Conservation (phyloP, 257 asterid species). For the Jaltomata sinuosa region DNA sequence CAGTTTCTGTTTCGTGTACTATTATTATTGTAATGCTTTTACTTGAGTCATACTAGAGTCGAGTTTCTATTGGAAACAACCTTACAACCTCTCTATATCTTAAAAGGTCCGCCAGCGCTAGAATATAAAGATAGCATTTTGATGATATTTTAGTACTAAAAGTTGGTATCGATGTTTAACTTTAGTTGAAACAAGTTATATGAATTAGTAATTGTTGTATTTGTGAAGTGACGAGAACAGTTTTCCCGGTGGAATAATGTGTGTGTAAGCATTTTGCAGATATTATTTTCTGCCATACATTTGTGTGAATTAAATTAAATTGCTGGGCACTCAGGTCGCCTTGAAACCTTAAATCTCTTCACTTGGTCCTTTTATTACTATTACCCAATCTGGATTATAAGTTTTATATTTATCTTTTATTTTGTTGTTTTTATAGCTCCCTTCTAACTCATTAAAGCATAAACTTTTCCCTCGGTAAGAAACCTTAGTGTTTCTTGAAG, state of each 20-base stretch:
- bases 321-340: background rate
- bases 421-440: too few relatives aligned
- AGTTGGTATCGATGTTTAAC: background rate
- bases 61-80: too few relatives aligned
- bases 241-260: too few relatives aligned
- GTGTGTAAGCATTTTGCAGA: too few relatives aligned
- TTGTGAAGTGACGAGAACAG: too few relatives aligned
- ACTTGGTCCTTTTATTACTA: background rate
- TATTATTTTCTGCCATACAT: background rate
- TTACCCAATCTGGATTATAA: background rate
- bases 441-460: background rate
- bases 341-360: background rate
- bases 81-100: too few relatives aligned
- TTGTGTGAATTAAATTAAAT: background rate
- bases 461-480: background rate
- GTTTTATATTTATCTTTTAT: background rate
- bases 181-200: background rate
- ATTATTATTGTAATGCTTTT: too few relatives aligned
- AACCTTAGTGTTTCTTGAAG: background rate
- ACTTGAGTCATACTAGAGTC: too few relatives aligned
- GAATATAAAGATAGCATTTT: too few relatives aligned
- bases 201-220: background rate
- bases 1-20: too few relatives aligned
- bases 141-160: too few relatives aligned
- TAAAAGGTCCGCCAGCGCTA: too few relatives aligned